Percentiles rank a stretch among this genome's conserved stretches.
These are phyloP conservation scores for Penicillium sp. DNA, from an alignment of 2,329 filamentous ascomycete genomes.

Conservation along the genomic window DNA sequence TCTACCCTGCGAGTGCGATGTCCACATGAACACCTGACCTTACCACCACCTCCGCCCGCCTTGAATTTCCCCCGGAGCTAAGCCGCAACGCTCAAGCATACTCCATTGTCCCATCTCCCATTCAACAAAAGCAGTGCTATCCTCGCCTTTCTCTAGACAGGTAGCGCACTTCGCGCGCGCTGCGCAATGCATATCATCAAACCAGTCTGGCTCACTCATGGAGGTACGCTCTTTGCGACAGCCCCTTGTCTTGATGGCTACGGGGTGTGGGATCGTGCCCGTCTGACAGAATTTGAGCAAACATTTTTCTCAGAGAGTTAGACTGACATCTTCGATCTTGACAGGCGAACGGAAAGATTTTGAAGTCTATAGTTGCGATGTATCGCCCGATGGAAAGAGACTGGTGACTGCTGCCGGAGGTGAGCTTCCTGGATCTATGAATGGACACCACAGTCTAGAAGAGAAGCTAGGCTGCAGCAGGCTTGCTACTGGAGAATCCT, in stretches of 20 bases:
- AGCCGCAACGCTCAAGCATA: constrained; percentile 1
- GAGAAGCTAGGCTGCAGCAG: neutral
- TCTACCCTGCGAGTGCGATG: constrained; percentile 28
- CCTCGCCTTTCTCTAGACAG: neutral
- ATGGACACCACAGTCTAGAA: neutral
- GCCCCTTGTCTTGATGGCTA: neutral
- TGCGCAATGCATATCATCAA: constrained; percentile 78
- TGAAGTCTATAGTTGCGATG: constrained; percentile 96
- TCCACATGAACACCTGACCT: constrained; percentile 16
- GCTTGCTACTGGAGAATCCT: neutral
- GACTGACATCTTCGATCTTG: constrained; percentile 17
- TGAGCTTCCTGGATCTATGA: constrained; percentile 44
- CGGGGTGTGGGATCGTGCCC: neutral
- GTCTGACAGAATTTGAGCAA: constrained; percentile 1
- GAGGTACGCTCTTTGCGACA: constrained; percentile 55
- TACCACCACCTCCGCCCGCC: neutral
- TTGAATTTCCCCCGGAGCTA: neutral
- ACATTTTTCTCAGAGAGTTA: neutral
- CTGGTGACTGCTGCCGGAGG: constrained; percentile 92
- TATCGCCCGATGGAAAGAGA: constrained; percentile 88
- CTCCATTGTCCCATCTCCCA: neutral
- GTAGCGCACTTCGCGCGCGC: constrained; percentile 6
- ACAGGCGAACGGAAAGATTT: constrained; percentile 94
- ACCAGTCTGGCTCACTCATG: constrained; percentile 93
- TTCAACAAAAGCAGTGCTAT: neutral